phyloP scores from a whole-genome alignment of 73 alveolate genomes.

The Uronychia binucleata region DNA sequence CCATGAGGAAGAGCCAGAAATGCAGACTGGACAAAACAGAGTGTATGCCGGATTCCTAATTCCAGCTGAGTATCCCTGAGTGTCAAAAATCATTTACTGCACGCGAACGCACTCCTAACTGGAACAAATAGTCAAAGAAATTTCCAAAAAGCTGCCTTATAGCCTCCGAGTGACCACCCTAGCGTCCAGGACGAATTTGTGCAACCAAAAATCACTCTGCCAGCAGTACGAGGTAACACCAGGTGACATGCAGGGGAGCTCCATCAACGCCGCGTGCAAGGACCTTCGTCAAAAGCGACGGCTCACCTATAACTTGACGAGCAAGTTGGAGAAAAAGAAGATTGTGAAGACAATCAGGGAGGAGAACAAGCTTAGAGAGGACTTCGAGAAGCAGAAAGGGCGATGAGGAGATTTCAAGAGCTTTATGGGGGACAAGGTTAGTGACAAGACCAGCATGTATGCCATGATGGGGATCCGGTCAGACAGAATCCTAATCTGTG shows the following conservation, averaged over 20 bases:
- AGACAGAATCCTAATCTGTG: background rate
- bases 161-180: slow-evolving; percentile 28
- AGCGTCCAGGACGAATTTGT: slow-evolving; percentile 48
- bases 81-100: slow-evolving; percentile 37
- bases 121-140: slow-evolving; percentile 41
- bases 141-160: slow-evolving; percentile 46
- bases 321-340: background rate
- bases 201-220: background rate
- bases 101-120: slow-evolving; percentile 63
- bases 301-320: background rate
- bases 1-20: background rate
- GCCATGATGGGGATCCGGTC: background rate
- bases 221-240: background rate
- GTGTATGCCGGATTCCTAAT: background rate
- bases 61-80: background rate
- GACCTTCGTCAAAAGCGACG: background rate
- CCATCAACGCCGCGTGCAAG: background rate
- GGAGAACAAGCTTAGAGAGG: background rate
- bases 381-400: background rate
- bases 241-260: background rate
- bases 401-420: background rate
- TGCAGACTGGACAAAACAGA: background rate
- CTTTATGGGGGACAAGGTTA: background rate
- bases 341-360: background rate
- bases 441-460: background rate